These are phyloP conservation scores for Penicillium antarcticum DNA, from an alignment of 495 filamentous ascomycete genomes.

Conservation along the genomic window DNA sequence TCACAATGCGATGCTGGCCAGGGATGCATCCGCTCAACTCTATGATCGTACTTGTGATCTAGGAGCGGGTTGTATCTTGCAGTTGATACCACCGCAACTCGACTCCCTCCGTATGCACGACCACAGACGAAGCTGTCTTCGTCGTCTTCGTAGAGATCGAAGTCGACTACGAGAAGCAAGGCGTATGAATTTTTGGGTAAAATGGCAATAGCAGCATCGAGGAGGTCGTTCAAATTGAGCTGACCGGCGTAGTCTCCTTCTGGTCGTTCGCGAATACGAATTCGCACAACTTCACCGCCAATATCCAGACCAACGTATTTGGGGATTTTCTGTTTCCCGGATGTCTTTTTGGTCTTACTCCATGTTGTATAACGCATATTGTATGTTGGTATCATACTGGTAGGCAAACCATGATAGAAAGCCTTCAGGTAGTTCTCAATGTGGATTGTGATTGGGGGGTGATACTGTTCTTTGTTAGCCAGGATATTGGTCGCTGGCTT, in stretches of 20 bases:
- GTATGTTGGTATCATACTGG: conserved; percentile 38
- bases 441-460: conserved; percentile 26
- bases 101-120: conserved; percentile 60
- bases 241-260: conserved; percentile 49
- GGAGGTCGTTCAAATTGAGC: conserved; percentile 61
- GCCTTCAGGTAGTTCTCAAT: conserved; percentile 51
- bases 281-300: conserved; percentile 37
- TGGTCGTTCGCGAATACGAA: conserved; percentile 50
- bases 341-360: conserved; percentile 27
- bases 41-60: conserved; percentile 39
- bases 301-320: conserved; percentile 42
- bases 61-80: conserved; percentile 57
- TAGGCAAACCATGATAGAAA: conserved; percentile 58
- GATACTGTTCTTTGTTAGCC: not conserved
- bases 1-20: conserved; percentile 65
- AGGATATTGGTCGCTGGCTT: not conserved
- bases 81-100: conserved; percentile 57
- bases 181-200: conserved; percentile 61
- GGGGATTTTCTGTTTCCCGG: not conserved
- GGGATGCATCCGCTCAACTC: conserved; percentile 49
- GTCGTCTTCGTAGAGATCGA: conserved; percentile 66
- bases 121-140: conserved; percentile 68
- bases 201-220: conserved; percentile 54
- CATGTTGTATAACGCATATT: conserved; percentile 44
- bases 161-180: conserved; percentile 52